These are phyloP conservation scores for Backusella macrospora DNA, from an alignment of 192 early-diverging fungal species.

Conservation along the genomic window DNA sequence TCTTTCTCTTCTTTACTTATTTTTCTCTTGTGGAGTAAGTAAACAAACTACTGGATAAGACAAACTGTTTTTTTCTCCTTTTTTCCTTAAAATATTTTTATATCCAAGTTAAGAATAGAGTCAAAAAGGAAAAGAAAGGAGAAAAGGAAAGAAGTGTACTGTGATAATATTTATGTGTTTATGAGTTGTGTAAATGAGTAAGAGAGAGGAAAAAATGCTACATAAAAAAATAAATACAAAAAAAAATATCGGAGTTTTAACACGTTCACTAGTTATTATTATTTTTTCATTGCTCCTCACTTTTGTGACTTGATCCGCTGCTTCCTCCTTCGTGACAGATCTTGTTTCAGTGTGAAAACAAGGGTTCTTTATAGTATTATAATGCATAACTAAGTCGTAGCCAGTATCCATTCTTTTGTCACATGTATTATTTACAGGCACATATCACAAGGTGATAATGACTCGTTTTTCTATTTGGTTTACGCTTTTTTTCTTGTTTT, in stretches of 20 bases:
- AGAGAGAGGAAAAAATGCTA: neutral
- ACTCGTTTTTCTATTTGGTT: neutral
- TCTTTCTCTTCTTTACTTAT: neutral
- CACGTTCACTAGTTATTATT: neutral
- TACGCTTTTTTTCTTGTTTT: neutral
- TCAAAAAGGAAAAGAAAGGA: neutral
- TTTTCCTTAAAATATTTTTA: neutral
- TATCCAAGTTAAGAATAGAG: neutral
- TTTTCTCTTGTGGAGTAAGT: slow-evolving; percentile 4
- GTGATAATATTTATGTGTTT: neutral
- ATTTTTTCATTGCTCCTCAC: neutral
- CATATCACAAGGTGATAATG: neutral
- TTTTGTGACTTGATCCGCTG: slow-evolving; percentile 9
- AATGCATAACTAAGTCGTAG: neutral
- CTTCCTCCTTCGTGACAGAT: slow-evolving; percentile 4
- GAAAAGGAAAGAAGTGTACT: neutral
- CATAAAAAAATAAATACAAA: neutral
- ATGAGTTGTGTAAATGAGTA: neutral
- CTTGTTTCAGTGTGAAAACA: slow-evolving; percentile 7
- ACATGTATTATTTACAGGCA: slow-evolving; percentile 3
- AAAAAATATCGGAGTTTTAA: neutral
- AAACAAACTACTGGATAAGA: neutral
- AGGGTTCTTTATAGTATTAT: slow-evolving; percentile 11
- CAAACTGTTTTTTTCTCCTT: neutral
- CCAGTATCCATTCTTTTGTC: neutral